Evolutionary conservation across 805 yeast genomes (phyloP).

Genomic region (Pichia thaimueangensis): DNA sequence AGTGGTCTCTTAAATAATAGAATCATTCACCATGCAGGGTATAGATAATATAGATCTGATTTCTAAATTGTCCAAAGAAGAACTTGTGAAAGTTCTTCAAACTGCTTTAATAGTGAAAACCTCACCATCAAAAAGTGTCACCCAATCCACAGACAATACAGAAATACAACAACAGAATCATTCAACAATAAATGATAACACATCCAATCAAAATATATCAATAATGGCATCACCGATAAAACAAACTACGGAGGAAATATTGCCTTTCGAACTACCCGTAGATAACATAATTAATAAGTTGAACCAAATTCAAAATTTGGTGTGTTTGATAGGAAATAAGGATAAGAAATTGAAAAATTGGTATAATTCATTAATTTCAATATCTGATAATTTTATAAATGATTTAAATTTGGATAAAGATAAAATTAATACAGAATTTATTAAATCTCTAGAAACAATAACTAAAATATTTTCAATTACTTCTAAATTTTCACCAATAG

Average conservation of each 20-base stretch:
- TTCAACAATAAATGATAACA: background rate
- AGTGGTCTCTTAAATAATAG: too few species aligned
- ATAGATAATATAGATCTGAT: constrained; percentile 1
- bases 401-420: constrained; percentile 12
- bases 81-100: constrained; percentile 1
- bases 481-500: constrained; percentile 12
- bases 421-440: constrained; percentile 18
- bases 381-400: background rate
- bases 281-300: constrained; percentile 6
- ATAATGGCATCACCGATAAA: too few species aligned
- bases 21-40: background rate
- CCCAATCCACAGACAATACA: background rate
- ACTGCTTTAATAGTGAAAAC: background rate
- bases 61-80: constrained; percentile 1
- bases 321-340: constrained; percentile 9
- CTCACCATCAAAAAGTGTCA: background rate
- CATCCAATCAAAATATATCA: background rate
- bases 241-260: background rate
- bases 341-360: constrained; percentile 6
- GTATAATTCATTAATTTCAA: constrained; percentile 2
- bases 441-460: constrained; percentile 23
- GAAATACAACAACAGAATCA: background rate
- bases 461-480: constrained; percentile 18
- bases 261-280: constrained; percentile 8
- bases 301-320: constrained; percentile 8